A percentile compares a stretch with the other conserved stretches of the same genome.
Evolutionary conservation across 2,329 filamentous ascomycete genomes (phyloP).

Genomic region (Capronia epimyces): DNA sequence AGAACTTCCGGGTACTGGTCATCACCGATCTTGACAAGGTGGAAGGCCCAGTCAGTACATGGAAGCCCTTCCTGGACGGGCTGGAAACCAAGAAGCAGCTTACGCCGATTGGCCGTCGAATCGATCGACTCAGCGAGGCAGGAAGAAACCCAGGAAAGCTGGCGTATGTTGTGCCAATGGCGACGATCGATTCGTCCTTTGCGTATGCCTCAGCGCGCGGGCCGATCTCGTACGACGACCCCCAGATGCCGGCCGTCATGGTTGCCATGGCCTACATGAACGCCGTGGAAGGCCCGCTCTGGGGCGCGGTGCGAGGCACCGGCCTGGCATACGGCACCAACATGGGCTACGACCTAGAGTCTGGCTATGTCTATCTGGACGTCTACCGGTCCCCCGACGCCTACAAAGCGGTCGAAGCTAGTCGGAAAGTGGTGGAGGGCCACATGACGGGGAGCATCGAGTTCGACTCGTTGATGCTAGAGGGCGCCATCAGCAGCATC

Average conservation of each 20-base stretch:
- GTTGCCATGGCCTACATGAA: constrained; percentile 90
- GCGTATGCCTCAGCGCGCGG: constrained; percentile 70
- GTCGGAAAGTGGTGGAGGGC: constrained; percentile 66
- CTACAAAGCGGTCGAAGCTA: constrained; percentile 75
- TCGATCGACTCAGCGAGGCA: constrained; percentile 66
- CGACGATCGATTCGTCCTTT: constrained; percentile 87
- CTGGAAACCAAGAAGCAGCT: constrained; percentile 54
- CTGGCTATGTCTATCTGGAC: constrained; percentile 73
- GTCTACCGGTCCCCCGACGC: constrained; percentile 88
- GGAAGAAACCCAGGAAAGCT: constrained; percentile 70
- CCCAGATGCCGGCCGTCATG: constrained; percentile 73
- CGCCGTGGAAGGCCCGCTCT: constrained; percentile 86
- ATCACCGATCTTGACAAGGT: constrained; percentile 75
- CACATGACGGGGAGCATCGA: constrained; percentile 65
- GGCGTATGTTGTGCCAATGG: constrained; percentile 79
- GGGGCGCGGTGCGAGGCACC: constrained; percentile 86
- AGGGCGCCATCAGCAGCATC: constrained; percentile 85
- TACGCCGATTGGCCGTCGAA: constrained; percentile 64
- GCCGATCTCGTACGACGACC: constrained; percentile 68
- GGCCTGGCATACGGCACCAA: constrained; percentile 86
- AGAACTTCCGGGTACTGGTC: constrained; percentile 81
- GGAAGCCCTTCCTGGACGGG: constrained; percentile 58
- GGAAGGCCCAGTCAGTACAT: constrained; percentile 67
- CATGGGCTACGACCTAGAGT: constrained; percentile 72
- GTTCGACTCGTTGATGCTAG: constrained; percentile 76